Evolutionary conservation across 1,284 basidiomycete genomes (phyloP), one percentile per base, ranked within the genome.

Genomic region (Ceratobasidium sp.): DNA sequence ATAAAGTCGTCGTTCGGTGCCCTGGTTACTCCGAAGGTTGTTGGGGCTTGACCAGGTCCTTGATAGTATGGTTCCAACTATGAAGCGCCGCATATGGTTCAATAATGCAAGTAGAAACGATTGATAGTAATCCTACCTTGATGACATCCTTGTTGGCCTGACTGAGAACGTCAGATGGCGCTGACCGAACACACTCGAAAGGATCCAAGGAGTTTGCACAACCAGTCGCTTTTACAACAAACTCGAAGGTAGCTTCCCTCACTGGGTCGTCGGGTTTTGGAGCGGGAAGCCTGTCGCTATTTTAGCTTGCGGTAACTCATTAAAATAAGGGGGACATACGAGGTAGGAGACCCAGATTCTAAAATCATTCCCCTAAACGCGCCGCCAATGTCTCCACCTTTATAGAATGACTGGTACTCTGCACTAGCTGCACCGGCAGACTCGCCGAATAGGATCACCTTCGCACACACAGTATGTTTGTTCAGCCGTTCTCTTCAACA

Each of bases 1-100:
- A 84, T 76, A 26, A 81, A 57, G 55, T 79, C 78, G 9, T 81
- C 82, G 61, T 82, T 81, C 69, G 69, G 67, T 80, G 78, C 21
- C 75, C 28, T 35, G 13, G 66, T 69, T 21, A 52, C 52, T 1
- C 38, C 66, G 41, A 57, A 69, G 28, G 46, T 47, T 16, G 66
- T 57, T 21, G 66, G 66, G 7, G 43, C 38, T 58, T 69, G 66
- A 8, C 41, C 54, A 3, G n/a, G 21, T 2, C 14, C 66, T 2
- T 35, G 38, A 43, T 69, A 69, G 28, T 58, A 69, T n/a, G 66
- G 54, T n/a, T 57, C 52, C 0, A 69, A 6, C 66, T 66, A 52
- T 14, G 49, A 55, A 35, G 21, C 9, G 21, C 9, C 38, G 30
- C 8, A 14, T 26, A 14, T 21, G 7, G 23, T 13, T 26, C 35